Percentiles rank a stretch among this genome's conserved stretches.
Conservation (phyloP, 495 filamentous ascomycete genomes). For the Daldinia loculata region DNA sequence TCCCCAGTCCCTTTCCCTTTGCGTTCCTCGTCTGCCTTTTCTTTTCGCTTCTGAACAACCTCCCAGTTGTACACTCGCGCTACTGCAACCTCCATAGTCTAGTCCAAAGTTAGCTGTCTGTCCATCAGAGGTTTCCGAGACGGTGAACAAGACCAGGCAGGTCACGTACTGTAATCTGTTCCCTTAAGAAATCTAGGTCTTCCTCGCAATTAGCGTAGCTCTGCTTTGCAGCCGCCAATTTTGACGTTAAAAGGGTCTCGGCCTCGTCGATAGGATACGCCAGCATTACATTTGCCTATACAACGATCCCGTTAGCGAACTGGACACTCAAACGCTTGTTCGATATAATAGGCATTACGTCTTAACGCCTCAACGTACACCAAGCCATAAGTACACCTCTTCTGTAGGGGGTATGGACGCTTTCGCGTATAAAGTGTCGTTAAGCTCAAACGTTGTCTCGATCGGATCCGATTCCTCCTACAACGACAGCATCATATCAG, state of each 20-base stretch:
- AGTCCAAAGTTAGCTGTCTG: constrained; percentile 42
- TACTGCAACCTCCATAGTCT: constrained; percentile 97
- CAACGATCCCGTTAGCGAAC: constrained; percentile 15
- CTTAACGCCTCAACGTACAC: constrained; percentile 58
- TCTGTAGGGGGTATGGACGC: constrained; percentile 82
- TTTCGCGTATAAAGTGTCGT: constrained; percentile 93
- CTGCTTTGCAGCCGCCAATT: constrained; percentile 78
- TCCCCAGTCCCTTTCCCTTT: constrained; percentile 50
- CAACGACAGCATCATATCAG: constrained; percentile 13
- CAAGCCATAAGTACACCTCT: constrained; percentile 97
- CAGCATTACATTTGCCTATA: constrained; percentile 94
- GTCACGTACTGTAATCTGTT: constrained; percentile 89
- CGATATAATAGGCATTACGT: background rate
- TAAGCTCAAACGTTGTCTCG: constrained; percentile 93
- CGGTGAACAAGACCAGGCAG: background rate
- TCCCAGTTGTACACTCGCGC: constrained; percentile 99
- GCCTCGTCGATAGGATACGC: constrained; percentile 92
- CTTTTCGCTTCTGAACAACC: constrained; percentile 90
- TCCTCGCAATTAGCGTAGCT: constrained; percentile 89
- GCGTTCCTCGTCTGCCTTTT: constrained; percentile 72
- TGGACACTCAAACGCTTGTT: background rate
- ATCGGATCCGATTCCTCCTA: constrained; percentile 68
- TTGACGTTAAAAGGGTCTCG: constrained; percentile 77
- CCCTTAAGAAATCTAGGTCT: constrained; percentile 93
- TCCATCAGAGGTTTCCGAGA: background rate